These are phyloP conservation scores for Trichoderma sp. DNA, from an alignment of 2,329 filamentous ascomycete genomes.

Conservation along the genomic window DNA sequence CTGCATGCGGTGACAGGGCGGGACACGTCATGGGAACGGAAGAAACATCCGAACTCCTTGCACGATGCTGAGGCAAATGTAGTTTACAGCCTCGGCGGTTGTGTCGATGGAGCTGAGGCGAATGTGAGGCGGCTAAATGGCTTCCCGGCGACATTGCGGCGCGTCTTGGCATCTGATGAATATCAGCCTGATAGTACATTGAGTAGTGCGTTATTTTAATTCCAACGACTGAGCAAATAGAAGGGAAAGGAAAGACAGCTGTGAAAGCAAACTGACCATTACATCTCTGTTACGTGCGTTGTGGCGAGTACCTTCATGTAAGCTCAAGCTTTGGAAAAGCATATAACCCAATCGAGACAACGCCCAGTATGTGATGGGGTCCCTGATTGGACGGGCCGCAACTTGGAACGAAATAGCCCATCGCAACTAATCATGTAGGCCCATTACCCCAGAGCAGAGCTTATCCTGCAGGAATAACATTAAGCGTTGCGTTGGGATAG, in stretches of 20 bases:
- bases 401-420: not conserved
- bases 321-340: not conserved
- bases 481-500: not conserved
- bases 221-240: not conserved
- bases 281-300: not conserved
- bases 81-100: not conserved
- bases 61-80: not conserved
- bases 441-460: not conserved
- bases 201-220: not conserved
- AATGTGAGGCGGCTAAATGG: constrained; percentile 14
- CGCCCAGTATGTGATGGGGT: not conserved
- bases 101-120: not conserved
- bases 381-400: not conserved
- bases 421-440: not conserved
- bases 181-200: constrained; percentile 14
- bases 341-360: not conserved
- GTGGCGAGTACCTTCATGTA: constrained; percentile 3
- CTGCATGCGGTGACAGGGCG: constrained; percentile 1
- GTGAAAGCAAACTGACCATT: not conserved
- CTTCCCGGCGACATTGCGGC: constrained; percentile 8
- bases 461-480: not conserved
- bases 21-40: not conserved
- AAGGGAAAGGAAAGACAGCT: not conserved
- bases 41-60: constrained; percentile 4
- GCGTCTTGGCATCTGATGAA: not conserved